These are phyloP conservation scores for Erigeron philadelphicus DNA, from an alignment of 140 eudicot genomes.

Conservation along the genomic window DNA sequence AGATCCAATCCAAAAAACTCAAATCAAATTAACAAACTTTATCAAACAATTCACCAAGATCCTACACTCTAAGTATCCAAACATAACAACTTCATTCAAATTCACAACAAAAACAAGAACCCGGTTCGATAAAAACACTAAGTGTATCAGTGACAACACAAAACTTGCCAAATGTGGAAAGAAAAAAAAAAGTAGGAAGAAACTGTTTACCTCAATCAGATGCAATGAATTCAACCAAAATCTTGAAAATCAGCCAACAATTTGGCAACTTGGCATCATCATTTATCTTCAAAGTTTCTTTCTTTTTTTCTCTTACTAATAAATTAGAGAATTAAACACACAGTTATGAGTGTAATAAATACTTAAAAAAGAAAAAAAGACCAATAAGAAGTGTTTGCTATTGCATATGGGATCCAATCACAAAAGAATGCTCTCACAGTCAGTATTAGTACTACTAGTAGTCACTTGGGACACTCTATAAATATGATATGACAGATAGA, in stretches of 20 bases:
- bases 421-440: background rate
- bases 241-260: slow-evolving; percentile 15
- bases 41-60: slow-evolving; percentile 15
- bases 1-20: slow-evolving; percentile 29
- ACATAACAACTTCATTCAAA: background rate
- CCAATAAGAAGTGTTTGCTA: slow-evolving; percentile 9
- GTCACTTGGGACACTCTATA: slow-evolving; percentile 24
- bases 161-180: background rate
- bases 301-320: slow-evolving; percentile 1
- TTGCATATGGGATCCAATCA: slow-evolving; percentile 26
- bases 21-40: slow-evolving; percentile 10
- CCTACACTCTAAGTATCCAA: slow-evolving; percentile 10
- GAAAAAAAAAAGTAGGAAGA: background rate
- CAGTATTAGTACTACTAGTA: background rate
- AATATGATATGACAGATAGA: slow-evolving; percentile 21
- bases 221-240: slow-evolving; percentile 11
- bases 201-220: slow-evolving; percentile 22
- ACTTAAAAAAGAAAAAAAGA: background rate
- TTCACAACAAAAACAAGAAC: slow-evolving; percentile 3
- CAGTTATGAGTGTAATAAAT: background rate
- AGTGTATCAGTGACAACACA: background rate
- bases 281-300: background rate
- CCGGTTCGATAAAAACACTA: background rate
- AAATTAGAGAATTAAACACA: background rate
- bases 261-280: slow-evolving; percentile 4